Conservation (phyloP, 768 basidiomycete genomes). For the Suillus bovinus region DNA sequence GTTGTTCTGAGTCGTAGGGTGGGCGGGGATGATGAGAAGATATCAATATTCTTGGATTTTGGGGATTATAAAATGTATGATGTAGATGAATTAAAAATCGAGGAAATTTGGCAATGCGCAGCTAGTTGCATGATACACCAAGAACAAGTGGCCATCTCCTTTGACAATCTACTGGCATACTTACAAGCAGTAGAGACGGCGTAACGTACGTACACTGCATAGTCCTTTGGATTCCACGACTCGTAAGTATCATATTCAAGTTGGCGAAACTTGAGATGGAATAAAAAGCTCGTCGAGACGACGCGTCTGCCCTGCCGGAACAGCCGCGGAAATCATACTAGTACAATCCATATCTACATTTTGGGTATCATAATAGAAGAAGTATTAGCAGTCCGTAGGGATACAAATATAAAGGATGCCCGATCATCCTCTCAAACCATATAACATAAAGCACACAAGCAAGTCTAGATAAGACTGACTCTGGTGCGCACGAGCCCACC, state of each 20-base stretch:
- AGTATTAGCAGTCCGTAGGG: not conserved
- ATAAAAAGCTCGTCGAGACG: no score
- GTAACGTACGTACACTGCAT: no score
- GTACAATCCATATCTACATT: not conserved
- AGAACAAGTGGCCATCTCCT: no score
- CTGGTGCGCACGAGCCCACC: conserved; percentile 80
- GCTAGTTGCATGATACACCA: no score
- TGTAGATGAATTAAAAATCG: not conserved
- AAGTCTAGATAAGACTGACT: conserved; percentile 69
- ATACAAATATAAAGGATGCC: not conserved
- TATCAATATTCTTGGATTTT: not conserved
- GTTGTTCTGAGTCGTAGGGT: conserved; percentile 53
- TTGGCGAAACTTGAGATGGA: no score
- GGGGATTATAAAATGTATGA: not conserved
- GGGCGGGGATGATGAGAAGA: not conserved
- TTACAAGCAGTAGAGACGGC: no score
- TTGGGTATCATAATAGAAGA: not conserved
- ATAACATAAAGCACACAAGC: conserved; percentile 3
- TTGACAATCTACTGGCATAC: no score
- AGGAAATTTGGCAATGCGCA: no score
- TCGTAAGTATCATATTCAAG: no score
- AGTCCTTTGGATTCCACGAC: no score
- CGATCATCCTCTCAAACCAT: not conserved
- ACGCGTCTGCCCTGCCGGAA: no score
- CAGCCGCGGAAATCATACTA: no score